Conservation (phyloP, 2,329 filamentous ascomycete species). For the Nigrospora oryzae region DNA sequence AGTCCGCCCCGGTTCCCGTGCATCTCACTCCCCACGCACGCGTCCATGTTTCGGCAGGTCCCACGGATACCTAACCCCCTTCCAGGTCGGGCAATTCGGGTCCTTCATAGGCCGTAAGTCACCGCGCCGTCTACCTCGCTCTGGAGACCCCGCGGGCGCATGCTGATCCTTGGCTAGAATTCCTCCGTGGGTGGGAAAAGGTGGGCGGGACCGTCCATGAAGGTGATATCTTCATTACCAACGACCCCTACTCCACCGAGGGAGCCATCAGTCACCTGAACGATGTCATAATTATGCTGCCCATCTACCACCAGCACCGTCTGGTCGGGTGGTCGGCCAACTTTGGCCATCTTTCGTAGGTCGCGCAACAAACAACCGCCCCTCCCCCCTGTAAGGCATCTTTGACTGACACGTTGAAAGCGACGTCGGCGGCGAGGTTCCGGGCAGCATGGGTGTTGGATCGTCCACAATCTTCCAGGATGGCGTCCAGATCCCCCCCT, state of each 20-base stretch:
- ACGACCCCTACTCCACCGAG: slow-evolving; percentile 38
- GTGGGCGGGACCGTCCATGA: slow-evolving; percentile 31
- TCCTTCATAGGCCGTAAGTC: slow-evolving; percentile 30
- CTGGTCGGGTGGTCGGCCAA: slow-evolving; percentile 40
- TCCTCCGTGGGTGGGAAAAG: slow-evolving; percentile 32
- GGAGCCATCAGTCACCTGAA: slow-evolving; percentile 41
- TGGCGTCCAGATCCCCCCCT: slow-evolving; percentile 37
- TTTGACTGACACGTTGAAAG: neutral
- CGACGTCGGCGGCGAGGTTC: slow-evolving; percentile 34
- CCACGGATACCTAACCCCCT: no score
- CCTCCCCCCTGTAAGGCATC: neutral
- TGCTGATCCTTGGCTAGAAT: slow-evolving; percentile 16
- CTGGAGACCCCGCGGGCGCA: neutral
- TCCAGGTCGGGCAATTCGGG: slow-evolving; percentile 35
- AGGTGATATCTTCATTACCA: slow-evolving; percentile 41
- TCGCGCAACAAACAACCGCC: neutral
- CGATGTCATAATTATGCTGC: slow-evolving; percentile 38
- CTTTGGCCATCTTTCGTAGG: slow-evolving; percentile 36
- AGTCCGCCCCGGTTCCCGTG: neutral
- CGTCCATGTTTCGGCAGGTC: no score
- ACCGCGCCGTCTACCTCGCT: neutral
- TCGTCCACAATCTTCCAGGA: slow-evolving; percentile 38
- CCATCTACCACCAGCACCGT: slow-evolving; percentile 32
- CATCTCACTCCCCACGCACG: no score
- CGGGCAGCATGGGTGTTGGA: slow-evolving; percentile 40